phyloP scores from a whole-genome alignment of 148 eudicot species.

The Simmondsia chinensis region DNA sequence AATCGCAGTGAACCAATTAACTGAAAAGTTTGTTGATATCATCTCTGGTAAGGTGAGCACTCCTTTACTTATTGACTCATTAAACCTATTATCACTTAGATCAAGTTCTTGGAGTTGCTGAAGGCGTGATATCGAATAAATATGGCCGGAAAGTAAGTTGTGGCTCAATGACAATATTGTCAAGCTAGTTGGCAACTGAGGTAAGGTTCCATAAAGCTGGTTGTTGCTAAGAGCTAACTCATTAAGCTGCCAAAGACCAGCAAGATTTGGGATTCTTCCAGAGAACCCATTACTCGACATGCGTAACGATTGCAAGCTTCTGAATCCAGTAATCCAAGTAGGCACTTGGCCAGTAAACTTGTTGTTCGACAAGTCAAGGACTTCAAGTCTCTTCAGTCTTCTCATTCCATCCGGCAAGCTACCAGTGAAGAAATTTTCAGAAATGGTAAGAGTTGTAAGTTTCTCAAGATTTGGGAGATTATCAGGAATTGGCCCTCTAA shows the following conservation, averaged over 20 bases:
- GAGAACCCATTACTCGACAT: conserved; percentile 44
- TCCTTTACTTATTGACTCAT: conserved; percentile 28
- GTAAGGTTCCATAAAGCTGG: conserved; percentile 43
- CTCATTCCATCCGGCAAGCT: conserved; percentile 27
- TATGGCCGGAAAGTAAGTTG: conserved; percentile 50
- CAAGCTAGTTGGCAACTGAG: conserved; percentile 39
- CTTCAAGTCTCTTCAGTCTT: conserved; percentile 31
- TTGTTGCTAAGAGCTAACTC: conserved; percentile 51
- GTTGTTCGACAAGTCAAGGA: conserved; percentile 45
- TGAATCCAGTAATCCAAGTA: conserved; percentile 18
- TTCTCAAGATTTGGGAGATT: conserved; percentile 32
- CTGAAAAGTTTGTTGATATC: conserved; percentile 31
- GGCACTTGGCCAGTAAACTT: conserved; percentile 50
- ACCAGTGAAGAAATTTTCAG: conserved; percentile 48
- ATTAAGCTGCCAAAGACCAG: conserved; percentile 55
- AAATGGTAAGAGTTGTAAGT: conserved; percentile 31
- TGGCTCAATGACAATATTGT: conserved; percentile 24
- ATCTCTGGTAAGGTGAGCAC: conserved; percentile 40
- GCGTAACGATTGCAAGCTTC: conserved; percentile 24
- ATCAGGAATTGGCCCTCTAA: conserved; percentile 54
- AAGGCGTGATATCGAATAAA: conserved; percentile 31
- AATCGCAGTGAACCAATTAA: conserved; percentile 39
- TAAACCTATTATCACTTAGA: conserved; percentile 50
- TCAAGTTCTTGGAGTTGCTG: conserved; percentile 29
- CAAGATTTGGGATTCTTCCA: conserved; percentile 41